These are phyloP conservation scores for Fusarium piperis DNA, from an alignment of 2,329 filamentous ascomycete genomes.

Conservation along the genomic window DNA sequence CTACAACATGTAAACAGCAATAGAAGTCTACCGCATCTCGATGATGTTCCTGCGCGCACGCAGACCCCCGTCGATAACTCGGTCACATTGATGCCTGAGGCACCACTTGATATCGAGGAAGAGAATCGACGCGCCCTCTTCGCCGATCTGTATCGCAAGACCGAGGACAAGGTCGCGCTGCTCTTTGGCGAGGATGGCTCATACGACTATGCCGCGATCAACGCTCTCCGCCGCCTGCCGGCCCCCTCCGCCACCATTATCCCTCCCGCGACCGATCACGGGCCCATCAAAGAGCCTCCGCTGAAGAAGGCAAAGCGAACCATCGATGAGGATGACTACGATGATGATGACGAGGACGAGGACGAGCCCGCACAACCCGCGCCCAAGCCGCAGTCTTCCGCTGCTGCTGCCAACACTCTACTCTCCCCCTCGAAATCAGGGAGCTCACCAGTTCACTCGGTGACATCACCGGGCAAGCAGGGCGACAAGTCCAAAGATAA, in stretches of 20 bases:
- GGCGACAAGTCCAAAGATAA: slow-evolving; percentile 69
- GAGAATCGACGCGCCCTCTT: slow-evolving; percentile 80
- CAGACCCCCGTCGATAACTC: slow-evolving; percentile 62
- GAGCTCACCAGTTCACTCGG: slow-evolving; percentile 71
- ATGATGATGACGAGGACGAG: slow-evolving; percentile 81
- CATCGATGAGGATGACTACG: slow-evolving; percentile 88
- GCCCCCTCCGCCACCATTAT: slow-evolving; percentile 53
- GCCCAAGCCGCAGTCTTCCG: slow-evolving; percentile 61
- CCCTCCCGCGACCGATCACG: slow-evolving; percentile 68
- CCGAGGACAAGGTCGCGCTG: slow-evolving; percentile 78
- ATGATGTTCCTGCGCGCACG: slow-evolving; percentile 66
- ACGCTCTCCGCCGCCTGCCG: slow-evolving; percentile 59
- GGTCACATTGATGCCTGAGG: slow-evolving; percentile 67
- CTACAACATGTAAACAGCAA: slow-evolving; percentile 58
- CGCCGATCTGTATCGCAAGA: slow-evolving; percentile 78
- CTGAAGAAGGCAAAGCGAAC: slow-evolving; percentile 79
- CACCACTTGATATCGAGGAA: slow-evolving; percentile 69
- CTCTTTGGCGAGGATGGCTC: slow-evolving; percentile 73
- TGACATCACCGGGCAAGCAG: slow-evolving; percentile 68
- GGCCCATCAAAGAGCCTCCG: slow-evolving; percentile 67
- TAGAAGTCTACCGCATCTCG: slow-evolving; percentile 65
- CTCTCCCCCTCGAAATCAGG: slow-evolving; percentile 77
- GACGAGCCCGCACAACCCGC: slow-evolving; percentile 61
- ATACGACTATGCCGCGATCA: slow-evolving; percentile 63
- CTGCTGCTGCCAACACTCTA: slow-evolving; percentile 64